A percentile compares a stretch with the other conserved stretches of the same genome.
These are phyloP conservation scores for Silene coronaria DNA, from an alignment of 179 eudicot genomes.

Conservation along the genomic window DNA sequence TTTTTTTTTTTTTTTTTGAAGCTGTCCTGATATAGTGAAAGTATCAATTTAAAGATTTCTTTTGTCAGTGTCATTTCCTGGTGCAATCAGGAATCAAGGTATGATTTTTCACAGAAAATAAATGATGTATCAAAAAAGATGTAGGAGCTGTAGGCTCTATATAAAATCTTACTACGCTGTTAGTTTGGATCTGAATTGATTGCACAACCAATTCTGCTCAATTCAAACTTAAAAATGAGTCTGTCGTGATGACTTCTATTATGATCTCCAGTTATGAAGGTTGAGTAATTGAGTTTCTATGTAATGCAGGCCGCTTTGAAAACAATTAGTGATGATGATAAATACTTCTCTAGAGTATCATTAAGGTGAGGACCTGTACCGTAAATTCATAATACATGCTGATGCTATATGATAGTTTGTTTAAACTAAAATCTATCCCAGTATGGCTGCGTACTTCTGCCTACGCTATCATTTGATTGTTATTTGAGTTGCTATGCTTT, in stretches of 20 bases:
- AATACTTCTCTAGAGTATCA: conserved; percentile 82
- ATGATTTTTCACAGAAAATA: background rate
- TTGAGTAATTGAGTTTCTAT: conserved; percentile 25
- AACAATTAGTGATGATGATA: conserved; percentile 89
- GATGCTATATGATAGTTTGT: background rate
- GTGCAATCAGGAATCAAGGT: conserved; percentile 1
- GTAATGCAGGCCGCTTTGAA: conserved; percentile 78
- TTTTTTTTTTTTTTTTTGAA: background rate
- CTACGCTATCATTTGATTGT: background rate
- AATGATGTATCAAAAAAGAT: background rate
- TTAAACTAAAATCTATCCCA: background rate
- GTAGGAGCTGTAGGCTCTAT: no score
- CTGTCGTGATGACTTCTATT: conserved; percentile 7
- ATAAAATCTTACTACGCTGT: no score
- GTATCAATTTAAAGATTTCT: background rate
- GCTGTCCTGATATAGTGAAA: background rate
- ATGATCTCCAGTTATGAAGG: conserved; percentile 4
- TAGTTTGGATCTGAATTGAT: no score
- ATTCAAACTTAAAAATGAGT: background rate
- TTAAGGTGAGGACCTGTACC: conserved; percentile 52
- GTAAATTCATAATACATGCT: background rate
- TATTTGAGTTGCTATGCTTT: background rate
- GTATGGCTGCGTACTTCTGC: conserved; percentile 1
- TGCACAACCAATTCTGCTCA: no score
- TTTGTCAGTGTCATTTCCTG: background rate